phyloP scores from a whole-genome alignment of 371 early-diverging fungal species.

The Parasitella parasitica region DNA sequence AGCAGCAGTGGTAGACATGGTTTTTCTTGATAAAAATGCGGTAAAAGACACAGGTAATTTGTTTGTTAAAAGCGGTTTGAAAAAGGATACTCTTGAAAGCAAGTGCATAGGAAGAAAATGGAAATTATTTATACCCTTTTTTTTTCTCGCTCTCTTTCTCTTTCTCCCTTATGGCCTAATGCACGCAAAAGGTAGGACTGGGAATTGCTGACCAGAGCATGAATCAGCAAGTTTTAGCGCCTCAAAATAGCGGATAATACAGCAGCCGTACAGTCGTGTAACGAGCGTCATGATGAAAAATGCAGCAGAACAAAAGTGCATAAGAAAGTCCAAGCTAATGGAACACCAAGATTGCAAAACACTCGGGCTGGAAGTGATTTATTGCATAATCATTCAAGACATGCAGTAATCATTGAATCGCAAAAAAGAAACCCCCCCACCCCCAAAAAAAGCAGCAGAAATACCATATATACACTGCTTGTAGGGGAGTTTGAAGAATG shows the following conservation, averaged over 20 bases:
- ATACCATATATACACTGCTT: no score
- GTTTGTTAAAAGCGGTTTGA: not conserved
- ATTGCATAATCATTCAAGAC: no score
- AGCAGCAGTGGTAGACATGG: conserved; percentile 12
- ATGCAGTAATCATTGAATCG: no score
- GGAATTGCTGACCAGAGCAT: not conserved
- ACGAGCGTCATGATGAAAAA: not conserved
- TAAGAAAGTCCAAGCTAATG: no score
- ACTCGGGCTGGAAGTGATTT: no score
- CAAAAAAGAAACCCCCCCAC: no score
- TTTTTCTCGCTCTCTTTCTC: not conserved
- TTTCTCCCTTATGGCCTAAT: no score
- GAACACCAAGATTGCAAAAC: no score
- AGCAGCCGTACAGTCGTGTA: not conserved
- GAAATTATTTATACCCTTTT: not conserved
- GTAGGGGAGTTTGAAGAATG: no score
- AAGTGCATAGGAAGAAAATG: conserved; percentile 7
- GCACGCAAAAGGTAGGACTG: not conserved
- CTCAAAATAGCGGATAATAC: not conserved
- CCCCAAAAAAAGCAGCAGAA: no score
- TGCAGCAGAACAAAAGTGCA: not conserved
- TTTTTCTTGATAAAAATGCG: conserved; percentile 1
- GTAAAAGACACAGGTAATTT: not conserved
- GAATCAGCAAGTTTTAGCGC: not conserved
- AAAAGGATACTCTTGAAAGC: conserved; percentile 2